phyloP scores from a whole-genome alignment of 306 rosid genomes.

The Lithocarpus polystachyus region DNA sequence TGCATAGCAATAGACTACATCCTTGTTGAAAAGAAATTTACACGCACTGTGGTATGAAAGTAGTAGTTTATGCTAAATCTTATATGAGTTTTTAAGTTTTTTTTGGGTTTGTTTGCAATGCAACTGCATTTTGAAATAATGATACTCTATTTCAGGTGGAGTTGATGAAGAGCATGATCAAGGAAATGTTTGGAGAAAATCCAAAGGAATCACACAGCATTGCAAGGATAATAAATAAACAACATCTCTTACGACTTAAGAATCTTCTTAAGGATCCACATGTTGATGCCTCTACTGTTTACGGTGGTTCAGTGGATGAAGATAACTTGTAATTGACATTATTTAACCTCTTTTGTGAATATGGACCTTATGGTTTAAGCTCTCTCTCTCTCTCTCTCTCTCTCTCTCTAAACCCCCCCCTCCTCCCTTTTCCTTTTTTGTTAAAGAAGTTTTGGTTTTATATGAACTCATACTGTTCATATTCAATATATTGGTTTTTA shows the following conservation, averaged over 20 bases:
- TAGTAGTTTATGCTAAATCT: neutral
- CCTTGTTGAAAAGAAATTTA: conserved; percentile 49
- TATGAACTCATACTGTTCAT: too few relatives aligned
- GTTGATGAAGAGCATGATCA: conserved; percentile 37
- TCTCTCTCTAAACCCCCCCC: too few relatives aligned
- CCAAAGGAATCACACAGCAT: conserved; percentile 37
- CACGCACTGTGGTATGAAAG: conserved; percentile 44
- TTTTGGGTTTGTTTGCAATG: neutral
- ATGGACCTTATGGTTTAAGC: neutral
- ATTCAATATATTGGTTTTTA: too few relatives aligned
- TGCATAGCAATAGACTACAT: conserved; percentile 69
- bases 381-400: neutral
- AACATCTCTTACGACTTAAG: conserved; percentile 49
- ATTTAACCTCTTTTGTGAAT: neutral
- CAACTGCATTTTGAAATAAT: neutral
- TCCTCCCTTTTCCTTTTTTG: too few relatives aligned
- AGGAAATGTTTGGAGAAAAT: conserved; percentile 56
- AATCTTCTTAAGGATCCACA: conserved; percentile 37
- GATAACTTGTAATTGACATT: conserved; percentile 47
- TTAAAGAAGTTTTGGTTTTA: too few relatives aligned
- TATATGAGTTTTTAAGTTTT: neutral
- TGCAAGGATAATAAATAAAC: conserved; percentile 53
- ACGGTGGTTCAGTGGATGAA: conserved; percentile 61
- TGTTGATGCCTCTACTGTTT: conserved; percentile 45
- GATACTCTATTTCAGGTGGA: conserved; percentile 34